Base-by-base conservation (phyloP, 2,329 filamentous ascomycete species). In the Fusarium floridanum region DNA sequence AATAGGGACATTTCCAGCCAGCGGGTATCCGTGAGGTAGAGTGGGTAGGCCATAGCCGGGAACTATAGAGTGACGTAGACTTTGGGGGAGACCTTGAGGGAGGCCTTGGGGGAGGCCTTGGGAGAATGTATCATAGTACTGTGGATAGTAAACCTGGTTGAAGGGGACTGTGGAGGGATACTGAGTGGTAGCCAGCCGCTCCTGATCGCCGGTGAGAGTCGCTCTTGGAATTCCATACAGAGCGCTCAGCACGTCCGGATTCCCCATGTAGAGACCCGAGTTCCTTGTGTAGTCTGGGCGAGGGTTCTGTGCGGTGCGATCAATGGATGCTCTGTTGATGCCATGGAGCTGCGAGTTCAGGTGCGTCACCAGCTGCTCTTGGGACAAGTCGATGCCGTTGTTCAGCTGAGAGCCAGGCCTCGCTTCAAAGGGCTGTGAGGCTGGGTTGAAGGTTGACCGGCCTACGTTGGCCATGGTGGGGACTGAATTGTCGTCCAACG, bases 321-420 rank as follows among this genome's bases (percentile, higher is more conserved):
- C 85, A 12, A 83, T 74, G 4, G 83, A 85, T 29, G 79, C 81
- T 48, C 84, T 82, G 70, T 84, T 83, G 59, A 83, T 67, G 27
- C 71, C 63, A 34, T 75, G 68, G 37, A 79, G 75, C 45, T 81
- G 78, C 4, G 72, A 64, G 37, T 77, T 64, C 16, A 79, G 75
- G 39, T 81, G 78, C 5, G 72, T 64, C 29, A 77, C 64, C 16
- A 83, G 63, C 17, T 75, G 55, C 9, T 85, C 84, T 16, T 78
- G 48, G 55, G 81, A 82, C 34, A 80, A 39, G 20, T 85, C 83
- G 39, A 81, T 70, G 55, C 78, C 80, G 45, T 75, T 75, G 27
- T 72, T 80, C 55, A 75, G 76, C 71, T 86, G 84, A 6, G 86
- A 86, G 9, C 80, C 83, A 1, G 87, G 85, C 71, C 89, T 88